Evolutionary conservation across 352 stramenopile genomes (phyloP), one percentile per base, ranked within the genome.

Genomic region (Phytophthora parvispora): DNA sequence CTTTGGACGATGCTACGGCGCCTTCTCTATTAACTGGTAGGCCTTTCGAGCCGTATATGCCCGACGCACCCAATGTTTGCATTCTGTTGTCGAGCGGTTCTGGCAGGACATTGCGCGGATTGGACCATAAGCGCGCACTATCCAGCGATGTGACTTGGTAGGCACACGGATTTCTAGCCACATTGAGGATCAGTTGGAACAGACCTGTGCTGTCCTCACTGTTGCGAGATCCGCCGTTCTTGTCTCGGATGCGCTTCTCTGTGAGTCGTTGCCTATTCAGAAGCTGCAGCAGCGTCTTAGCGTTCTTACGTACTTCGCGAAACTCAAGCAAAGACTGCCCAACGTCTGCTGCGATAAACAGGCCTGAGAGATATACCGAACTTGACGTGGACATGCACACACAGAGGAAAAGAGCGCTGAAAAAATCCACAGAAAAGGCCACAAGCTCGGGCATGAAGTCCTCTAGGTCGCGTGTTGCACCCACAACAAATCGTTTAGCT

Each of bases 361-460:
- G 24, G 15, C 12, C 50, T 22, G 67, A 70, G 2, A 74, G 50
- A 27, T 27, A 51, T 3, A 57, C 49, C 2, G 60, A 68, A 13
- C 38, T 38, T 1, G 70, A 43, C 13, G 53, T 74, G 13, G 53
- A 56, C 49, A 78, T 73, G 24, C 64, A 74, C 22, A 74, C 65
- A 0, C 54, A 67, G 9, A 74, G 29, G 15, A 72, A 74, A 1
- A 78, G 65, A 4, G 55, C 31, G 22, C 68, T 59, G 15, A 75
- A 75, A 20, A 78, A 69, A 22, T 78, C 65, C 0, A 67, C 54
- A 0, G 45, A 62, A 47, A 77, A 61, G 1, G 61, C 66, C 22
- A 75, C 62, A 5, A 58, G 43, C 45, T 60, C 45, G 8, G 67
- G 67, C 6, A 69, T 61, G 31, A 66, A 70, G 15, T 75, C 61